Evolutionary conservation across 805 yeast species (phyloP).

Genomic region (Yarrowia osloensis): DNA sequence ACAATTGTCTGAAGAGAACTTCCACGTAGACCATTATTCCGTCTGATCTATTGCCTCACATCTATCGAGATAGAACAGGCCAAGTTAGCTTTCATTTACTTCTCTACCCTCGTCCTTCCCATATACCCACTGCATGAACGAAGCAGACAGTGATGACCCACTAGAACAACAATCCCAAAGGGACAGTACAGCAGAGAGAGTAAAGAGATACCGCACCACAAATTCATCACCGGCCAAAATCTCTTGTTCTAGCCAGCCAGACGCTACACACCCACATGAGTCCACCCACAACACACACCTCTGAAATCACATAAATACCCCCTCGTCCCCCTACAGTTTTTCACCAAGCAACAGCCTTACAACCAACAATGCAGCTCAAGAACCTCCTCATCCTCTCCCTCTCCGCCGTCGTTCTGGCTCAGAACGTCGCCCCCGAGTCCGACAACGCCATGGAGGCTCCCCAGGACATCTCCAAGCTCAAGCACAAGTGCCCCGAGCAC

Average conservation of each 20-base stretch:
- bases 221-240: too few species aligned
- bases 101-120: too few species aligned
- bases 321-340: not conserved
- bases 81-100: too few species aligned
- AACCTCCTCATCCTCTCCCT: conserved; percentile 25
- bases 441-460: conserved; percentile 18
- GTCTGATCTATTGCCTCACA: too few species aligned
- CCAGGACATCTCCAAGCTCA: conserved; percentile 20
- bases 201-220: not conserved
- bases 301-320: too few species aligned
- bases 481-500: conserved; percentile 23
- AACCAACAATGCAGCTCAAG: conserved; percentile 26
- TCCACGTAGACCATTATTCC: too few species aligned
- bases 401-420: conserved; percentile 25
- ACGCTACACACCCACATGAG: too few species aligned
- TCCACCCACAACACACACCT: too few species aligned
- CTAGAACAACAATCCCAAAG: not conserved
- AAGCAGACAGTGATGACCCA: too few species aligned
- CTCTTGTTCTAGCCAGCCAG: conserved; percentile 1
- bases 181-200: not conserved
- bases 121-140: too few species aligned
- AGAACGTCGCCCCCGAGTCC: conserved; percentile 10
- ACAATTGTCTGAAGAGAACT: too few species aligned
- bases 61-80: too few species aligned
- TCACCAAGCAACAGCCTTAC: conserved; percentile 18